Evolutionary conservation across 2,329 filamentous ascomycete species (phyloP).

Genomic region (Xylaria digitata): DNA sequence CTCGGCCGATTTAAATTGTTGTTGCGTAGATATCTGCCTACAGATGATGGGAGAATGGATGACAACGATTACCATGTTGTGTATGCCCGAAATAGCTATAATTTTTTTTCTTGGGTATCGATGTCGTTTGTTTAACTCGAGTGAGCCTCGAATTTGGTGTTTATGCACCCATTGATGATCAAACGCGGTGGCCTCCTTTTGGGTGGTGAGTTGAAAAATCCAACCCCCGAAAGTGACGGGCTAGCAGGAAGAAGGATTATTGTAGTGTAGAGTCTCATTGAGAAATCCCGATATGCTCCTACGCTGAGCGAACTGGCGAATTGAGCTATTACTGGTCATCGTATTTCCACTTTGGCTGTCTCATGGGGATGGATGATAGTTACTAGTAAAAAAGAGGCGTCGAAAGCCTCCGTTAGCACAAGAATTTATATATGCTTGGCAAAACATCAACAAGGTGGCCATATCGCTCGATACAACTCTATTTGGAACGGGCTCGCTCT

Average conservation of each 20-base stretch:
- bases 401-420: constrained; percentile 13
- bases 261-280: constrained; percentile 26
- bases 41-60: not conserved
- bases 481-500: not conserved
- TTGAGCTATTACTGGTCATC: not conserved
- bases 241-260: constrained; percentile 30
- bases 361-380: not conserved
- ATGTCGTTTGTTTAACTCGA: not conserved
- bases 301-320: constrained; percentile 32
- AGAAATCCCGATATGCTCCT: constrained; percentile 7
- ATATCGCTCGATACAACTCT: not conserved
- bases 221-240: constrained; percentile 31
- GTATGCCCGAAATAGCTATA: constrained; percentile 4
- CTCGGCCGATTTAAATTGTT: not conserved
- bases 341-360: not conserved
- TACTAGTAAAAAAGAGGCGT: constrained; percentile 19
- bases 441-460: not conserved
- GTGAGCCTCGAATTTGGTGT: constrained; percentile 48
- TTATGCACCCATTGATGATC: constrained; percentile 49
- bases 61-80: not conserved
- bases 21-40: constrained; percentile 1
- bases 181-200: constrained; percentile 46
- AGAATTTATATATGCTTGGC: not conserved
- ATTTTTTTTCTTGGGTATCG: too few relatives aligned
- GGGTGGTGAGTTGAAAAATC: constrained; percentile 24